Base-by-base conservation (phyloP, 2,329 filamentous ascomycete genomes). In the Capronia coronata region DNA sequence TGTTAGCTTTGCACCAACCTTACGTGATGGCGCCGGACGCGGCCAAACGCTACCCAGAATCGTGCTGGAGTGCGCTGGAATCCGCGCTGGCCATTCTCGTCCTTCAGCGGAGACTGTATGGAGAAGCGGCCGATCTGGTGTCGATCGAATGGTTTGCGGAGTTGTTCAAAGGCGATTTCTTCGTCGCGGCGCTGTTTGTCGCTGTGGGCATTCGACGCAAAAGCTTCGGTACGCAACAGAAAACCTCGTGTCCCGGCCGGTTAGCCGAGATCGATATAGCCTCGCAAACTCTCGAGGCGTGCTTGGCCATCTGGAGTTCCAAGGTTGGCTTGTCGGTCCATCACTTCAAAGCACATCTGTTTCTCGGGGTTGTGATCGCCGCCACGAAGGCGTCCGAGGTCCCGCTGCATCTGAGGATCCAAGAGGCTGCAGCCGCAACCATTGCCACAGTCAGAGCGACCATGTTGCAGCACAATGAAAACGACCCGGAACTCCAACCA, bases 81-180 rank as follows among this genome's bases (percentile, higher is more conserved):
- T 39, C 35, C 14, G 14, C 35, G 1, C 18, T 39, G 35, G 14
- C 35, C 16, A 39, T 39, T 14, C 9, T 39, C 6, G 35, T 39
- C 19, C 14, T 18, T 14, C 35, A 39, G 14, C 6, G 35, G 14
- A 39, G 8, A 19, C 35, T 39, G 35, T 39, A 39, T 2, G 35
- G 21, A 4, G 35, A 39, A 13, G 10, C 16, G 14, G 19, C 14
- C 9, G 35, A 21, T 7, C 3, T 16, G 16, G 14, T 22, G 5
- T 39, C 35, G 16, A 39, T 39, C 14, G 35, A 39, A 16, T 39
- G 35, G 35, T 39, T 39, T 7, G 35, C 35, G 14, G 35, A 39
- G 13, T 22, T 39, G 18, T 39, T 39, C 19, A 39, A 39, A 13
- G 35, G 35, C 19, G 35, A 39, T 2, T 39, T 39, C n/a, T 39